phyloP scores from a whole-genome alignment of 2,329 filamentous ascomycete genomes.

The Colletotrichum shisoi region DNA sequence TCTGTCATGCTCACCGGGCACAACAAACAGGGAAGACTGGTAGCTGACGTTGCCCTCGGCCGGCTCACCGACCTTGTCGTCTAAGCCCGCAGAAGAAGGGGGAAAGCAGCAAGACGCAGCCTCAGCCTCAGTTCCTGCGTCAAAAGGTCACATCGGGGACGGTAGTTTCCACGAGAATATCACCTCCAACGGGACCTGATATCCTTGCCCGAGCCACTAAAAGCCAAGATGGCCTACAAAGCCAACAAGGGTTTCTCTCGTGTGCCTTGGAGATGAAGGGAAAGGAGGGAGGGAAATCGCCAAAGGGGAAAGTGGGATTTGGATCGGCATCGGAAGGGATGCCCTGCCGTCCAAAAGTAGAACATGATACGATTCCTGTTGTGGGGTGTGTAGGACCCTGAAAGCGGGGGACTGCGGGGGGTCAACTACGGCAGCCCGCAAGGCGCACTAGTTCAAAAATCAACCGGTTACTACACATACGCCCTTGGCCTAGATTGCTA shows the following conservation, averaged over 20 bases:
- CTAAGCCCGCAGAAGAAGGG: constrained; percentile 80
- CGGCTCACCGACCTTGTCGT: constrained; percentile 74
- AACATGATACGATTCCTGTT: constrained; percentile 77
- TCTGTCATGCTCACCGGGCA: constrained; percentile 24
- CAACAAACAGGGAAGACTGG: constrained; percentile 72
- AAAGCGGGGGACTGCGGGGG: constrained; percentile 28
- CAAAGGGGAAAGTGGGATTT: constrained; percentile 86
- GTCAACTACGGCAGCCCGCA: no score
- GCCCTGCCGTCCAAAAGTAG: constrained; percentile 82
- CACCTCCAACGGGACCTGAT: constrained; percentile 73
- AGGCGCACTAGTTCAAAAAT: no score
- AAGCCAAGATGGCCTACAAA: constrained; percentile 80
- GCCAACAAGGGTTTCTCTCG: constrained; percentile 74
- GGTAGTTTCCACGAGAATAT: constrained; percentile 94
- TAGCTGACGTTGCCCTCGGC: constrained; percentile 80
- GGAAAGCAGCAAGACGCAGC: constrained; percentile 83
- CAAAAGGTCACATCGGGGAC: constrained; percentile 88
- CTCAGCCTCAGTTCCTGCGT: constrained; percentile 86
- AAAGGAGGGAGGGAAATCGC: constrained; percentile 78
- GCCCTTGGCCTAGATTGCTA: no score
- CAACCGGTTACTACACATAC: no score
- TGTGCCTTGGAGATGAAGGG: constrained; percentile 77
- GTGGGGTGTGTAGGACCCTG: constrained; percentile 68
- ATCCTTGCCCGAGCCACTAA: constrained; percentile 74
- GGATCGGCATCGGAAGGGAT: constrained; percentile 85